Conservation (phyloP, 345 rosid species). For the Salix viminalis region DNA sequence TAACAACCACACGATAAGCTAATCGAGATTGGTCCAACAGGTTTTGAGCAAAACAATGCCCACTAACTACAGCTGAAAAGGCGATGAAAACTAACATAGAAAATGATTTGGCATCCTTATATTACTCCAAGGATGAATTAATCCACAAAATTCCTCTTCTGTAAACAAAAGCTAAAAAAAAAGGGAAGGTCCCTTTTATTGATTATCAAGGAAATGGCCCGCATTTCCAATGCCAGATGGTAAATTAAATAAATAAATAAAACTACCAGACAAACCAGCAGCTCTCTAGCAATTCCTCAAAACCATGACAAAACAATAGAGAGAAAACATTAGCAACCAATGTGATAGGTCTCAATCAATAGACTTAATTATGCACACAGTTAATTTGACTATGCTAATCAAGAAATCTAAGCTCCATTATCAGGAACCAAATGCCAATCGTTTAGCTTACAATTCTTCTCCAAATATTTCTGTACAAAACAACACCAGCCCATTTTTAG, state of each 20-base stretch:
- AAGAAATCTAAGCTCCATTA: neutral
- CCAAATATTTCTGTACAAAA: neutral
- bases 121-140: neutral
- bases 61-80: neutral
- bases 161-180: neutral
- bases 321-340: neutral
- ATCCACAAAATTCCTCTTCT: neutral
- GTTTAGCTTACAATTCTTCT: neutral
- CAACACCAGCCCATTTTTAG: neutral
- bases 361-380: neutral
- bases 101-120: neutral
- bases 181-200: neutral
- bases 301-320: neutral
- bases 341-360: neutral
- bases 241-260: neutral
- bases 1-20: neutral
- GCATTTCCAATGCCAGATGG: neutral
- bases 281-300: neutral
- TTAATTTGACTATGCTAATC: no score
- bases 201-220: neutral
- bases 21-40: neutral
- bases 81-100: neutral
- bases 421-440: neutral
- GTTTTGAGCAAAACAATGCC: neutral
- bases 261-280: neutral